Evolutionary conservation across 1,284 basidiomycete genomes (phyloP), one percentile per base, ranked within the genome.

Genomic region (Sanguinoderma infundibulare): DNA sequence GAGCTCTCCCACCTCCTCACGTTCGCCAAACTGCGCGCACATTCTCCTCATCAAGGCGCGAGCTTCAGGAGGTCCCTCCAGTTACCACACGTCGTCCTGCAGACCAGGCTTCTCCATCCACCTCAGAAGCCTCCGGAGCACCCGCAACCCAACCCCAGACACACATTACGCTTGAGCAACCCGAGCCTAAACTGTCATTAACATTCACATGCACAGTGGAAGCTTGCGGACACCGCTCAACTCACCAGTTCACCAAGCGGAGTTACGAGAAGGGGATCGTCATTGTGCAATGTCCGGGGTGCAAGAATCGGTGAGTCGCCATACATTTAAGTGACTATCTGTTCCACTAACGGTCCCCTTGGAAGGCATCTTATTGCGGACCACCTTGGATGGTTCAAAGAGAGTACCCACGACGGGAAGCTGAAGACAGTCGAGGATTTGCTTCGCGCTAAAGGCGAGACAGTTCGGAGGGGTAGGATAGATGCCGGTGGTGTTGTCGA

Each of bases 371-470:
- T 95, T 20, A 95, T 96, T 71, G 95, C 96, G 8, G 95, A 98
- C 73, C 89, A 98, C 71, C 76, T 98, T 15, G 94, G 93, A 1
- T 98, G 96, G 96, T 98, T 98, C 79, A 89, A 92, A 66, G 89
- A 93, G 39, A 81, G 83, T 50, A 94, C 90, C 0, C 79, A 88
- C 61, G 87, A 87, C 3, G 93, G 92, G 3, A 87, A 85, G 68
- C 74, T 90, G 47, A 84, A 79, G 62, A 97, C 90, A 1, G 80
- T 98, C 2, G 95, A 97, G 74, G 92, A 95, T 66, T 77, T 97
- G 15, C 75, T 97, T 64, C 80, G 80, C 20, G 87, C 84, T 0
- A 90, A 89, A 65, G 95, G 95, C 4, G 93, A 96, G 76, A 80
- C 77, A 47, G 86, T 96, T 35, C 82, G 77, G 60, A 82, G 85